These are phyloP conservation scores for Penicillium chermesinum DNA, from an alignment of 495 filamentous ascomycete genomes.

Conservation along the genomic window DNA sequence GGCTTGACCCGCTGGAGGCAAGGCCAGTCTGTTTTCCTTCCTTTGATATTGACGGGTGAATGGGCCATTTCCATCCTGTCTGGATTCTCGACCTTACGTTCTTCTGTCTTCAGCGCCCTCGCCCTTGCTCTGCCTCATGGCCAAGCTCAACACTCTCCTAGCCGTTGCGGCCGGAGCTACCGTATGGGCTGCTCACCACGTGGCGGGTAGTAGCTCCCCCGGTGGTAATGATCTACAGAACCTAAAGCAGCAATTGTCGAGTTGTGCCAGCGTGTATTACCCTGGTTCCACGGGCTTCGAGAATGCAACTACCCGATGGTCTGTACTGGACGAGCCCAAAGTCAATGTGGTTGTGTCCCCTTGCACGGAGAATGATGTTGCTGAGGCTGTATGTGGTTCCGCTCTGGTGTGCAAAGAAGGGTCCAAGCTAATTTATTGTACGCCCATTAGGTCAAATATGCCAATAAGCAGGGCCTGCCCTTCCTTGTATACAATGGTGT, in stretches of 20 bases:
- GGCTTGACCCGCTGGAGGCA: too few species aligned
- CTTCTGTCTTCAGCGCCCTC: not conserved
- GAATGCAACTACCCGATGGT: constrained; percentile 42
- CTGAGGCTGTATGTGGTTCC: constrained; percentile 34
- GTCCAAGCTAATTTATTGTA: not conserved
- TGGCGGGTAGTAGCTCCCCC: constrained; percentile 2
- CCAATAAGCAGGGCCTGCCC: constrained; percentile 40
- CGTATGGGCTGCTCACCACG: not conserved
- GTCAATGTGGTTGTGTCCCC: constrained; percentile 45
- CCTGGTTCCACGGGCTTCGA: constrained; percentile 39
- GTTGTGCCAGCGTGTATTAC: constrained; percentile 38
- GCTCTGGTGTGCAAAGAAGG: too few species aligned
- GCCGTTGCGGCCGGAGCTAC: constrained; percentile 17
- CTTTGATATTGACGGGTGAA: not conserved
- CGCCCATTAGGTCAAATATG: constrained; percentile 37
- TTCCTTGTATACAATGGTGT: constrained; percentile 47
- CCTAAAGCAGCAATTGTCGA: constrained; percentile 33
- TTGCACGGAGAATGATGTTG: constrained; percentile 49
- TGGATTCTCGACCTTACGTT: too few species aligned
- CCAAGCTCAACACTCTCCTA: constrained; percentile 11
- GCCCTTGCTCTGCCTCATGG: not conserved
- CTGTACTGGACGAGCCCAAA: constrained; percentile 29
- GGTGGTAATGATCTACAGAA: constrained; percentile 4
- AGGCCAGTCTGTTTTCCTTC: not conserved
- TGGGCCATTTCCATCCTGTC: too few species aligned